Evolutionary conservation across 2,329 filamentous ascomycete species (phyloP).

Genomic region (Myriosclerotinia duriaeana): DNA sequence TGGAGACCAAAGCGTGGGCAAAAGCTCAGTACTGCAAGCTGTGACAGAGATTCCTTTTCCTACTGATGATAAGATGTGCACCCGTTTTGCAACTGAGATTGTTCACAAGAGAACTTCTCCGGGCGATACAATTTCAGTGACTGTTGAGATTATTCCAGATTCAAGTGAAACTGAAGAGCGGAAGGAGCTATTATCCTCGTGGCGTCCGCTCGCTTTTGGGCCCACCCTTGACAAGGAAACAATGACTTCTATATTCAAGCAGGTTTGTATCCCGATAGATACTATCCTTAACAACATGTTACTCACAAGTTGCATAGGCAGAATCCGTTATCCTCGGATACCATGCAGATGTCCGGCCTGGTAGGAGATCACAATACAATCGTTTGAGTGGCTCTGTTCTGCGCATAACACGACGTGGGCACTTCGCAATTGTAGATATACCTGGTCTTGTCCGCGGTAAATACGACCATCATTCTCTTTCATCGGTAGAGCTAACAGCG

Average conservation of each 20-base stretch:
- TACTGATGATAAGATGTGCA: constrained; percentile 44
- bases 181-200: constrained; percentile 4
- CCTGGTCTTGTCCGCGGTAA: constrained; percentile 35
- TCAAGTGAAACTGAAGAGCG: constrained; percentile 21
- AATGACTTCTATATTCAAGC: constrained; percentile 8
- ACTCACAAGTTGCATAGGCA: background rate
- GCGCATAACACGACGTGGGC: constrained; percentile 28
- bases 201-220: constrained; percentile 5
- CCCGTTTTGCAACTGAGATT: constrained; percentile 48
- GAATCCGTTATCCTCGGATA: background rate
- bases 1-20: constrained; percentile 46
- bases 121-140: constrained; percentile 16
- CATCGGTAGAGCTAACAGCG: background rate
- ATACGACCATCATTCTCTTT: background rate
- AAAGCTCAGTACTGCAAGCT: constrained; percentile 41
- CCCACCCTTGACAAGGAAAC: constrained; percentile 5
- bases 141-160: constrained; percentile 16
- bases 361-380: constrained; percentile 1
- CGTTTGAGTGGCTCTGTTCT: constrained; percentile 28
- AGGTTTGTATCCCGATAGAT: background rate
- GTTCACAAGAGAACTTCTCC: constrained; percentile 38
- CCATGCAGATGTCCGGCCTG: background rate
- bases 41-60: constrained; percentile 45
- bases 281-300: background rate
- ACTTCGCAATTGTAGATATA: constrained; percentile 36